Percentiles rank a stretch among this genome's conserved stretches.
Evolutionary conservation across 1,284 basidiomycete species (phyloP).

Genomic region (Austroboletus sp.): DNA sequence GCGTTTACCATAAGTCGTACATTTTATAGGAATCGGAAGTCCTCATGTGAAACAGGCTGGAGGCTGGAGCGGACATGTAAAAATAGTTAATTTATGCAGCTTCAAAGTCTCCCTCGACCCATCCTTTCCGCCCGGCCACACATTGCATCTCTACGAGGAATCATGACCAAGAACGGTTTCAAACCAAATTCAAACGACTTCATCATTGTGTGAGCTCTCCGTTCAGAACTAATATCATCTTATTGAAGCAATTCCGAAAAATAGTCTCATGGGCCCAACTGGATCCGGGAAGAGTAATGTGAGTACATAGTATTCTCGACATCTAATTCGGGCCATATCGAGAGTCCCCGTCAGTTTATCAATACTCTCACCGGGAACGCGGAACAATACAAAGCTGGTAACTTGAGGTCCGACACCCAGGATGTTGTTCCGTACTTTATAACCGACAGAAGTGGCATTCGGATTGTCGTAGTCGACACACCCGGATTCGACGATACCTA

Average conservation of each 20-base stretch:
- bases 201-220: constrained; percentile 12
- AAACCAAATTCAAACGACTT: constrained; percentile 5
- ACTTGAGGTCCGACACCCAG: constrained; percentile 15
- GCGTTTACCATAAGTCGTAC: background rate
- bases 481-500: constrained; percentile 23
- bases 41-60: too few species aligned
- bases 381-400: background rate
- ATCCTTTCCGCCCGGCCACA: background rate
- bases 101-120: background rate
- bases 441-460: background rate
- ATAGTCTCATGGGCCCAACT: constrained; percentile 20
- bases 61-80: background rate
- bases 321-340: constrained; percentile 1
- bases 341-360: constrained; percentile 14
- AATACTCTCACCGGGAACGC: constrained; percentile 13
- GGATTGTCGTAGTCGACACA: constrained; percentile 23
- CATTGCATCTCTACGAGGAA: background rate
- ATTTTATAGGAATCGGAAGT: background rate
- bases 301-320: background rate
- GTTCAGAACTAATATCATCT: background rate
- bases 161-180: constrained; percentile 8
- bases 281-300: constrained; percentile 24
- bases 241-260: background rate
- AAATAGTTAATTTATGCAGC: background rate
- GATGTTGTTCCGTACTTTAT: constrained; percentile 8